Conservation (phyloP, 2,329 filamentous ascomycete genomes). For the Ceratocystis destructans region DNA sequence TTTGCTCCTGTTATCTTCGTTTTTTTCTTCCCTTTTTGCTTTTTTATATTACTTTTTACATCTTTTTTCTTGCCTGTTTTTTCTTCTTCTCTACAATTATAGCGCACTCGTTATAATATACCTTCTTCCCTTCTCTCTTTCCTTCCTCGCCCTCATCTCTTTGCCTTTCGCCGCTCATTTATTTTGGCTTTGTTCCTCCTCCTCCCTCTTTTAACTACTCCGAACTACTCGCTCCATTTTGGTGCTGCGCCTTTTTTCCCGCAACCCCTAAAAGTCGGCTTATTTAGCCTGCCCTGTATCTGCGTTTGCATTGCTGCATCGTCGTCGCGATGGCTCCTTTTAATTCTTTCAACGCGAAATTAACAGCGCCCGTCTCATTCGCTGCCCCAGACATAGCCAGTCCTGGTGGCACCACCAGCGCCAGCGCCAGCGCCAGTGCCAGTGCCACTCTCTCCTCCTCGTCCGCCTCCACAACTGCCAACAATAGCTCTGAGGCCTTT, state of each 20-base stretch:
- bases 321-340: conserved; percentile 1
- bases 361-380: background rate
- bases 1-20: background rate
- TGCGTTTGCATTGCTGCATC: background rate
- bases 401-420: background rate
- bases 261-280: background rate
- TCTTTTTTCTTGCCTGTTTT: background rate
- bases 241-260: background rate
- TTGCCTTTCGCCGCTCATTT: background rate
- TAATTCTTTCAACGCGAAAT: background rate
- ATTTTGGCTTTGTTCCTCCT: background rate
- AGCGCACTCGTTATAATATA: background rate
- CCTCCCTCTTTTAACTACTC: background rate
- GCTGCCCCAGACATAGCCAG: background rate
- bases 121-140: background rate
- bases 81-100: background rate
- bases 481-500: background rate
- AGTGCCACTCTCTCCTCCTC: background rate
- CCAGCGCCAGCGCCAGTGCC: background rate
- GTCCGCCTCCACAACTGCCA: background rate
- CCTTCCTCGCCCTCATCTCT: background rate
- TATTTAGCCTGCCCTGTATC: background rate
- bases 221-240: background rate
- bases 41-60: background rate
- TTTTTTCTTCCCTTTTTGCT: background rate